Evolutionary conservation across 108 stramenopile genomes (phyloP).

Genomic region (Nannochloropsis gaditana): DNA sequence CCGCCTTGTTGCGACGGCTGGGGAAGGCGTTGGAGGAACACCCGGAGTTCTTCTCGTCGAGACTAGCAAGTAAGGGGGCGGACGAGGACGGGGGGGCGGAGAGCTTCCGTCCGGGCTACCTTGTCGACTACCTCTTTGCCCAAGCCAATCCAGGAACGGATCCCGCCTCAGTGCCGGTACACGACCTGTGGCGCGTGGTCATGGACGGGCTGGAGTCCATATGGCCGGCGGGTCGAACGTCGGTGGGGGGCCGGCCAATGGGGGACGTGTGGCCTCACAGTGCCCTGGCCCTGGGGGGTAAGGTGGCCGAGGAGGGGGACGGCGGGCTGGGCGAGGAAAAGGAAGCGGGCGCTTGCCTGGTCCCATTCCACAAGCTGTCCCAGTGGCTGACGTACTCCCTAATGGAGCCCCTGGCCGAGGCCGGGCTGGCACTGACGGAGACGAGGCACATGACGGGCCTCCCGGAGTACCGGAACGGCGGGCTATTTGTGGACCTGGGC

Average conservation of each 20-base stretch:
- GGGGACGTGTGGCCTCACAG: constrained; percentile 48
- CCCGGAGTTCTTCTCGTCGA: constrained; percentile 37
- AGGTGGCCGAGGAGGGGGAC: not conserved
- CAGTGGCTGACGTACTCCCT: constrained; percentile 54
- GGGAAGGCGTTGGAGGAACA: constrained; percentile 42
- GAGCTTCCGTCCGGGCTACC: constrained; percentile 38
- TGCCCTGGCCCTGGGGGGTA: constrained; percentile 12
- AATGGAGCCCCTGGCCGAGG: constrained; percentile 44
- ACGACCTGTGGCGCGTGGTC: constrained; percentile 45
- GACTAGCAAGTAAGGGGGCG: not conserved
- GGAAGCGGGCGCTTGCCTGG: constrained; percentile 23
- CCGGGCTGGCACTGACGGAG: constrained; percentile 30
- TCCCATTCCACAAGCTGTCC: constrained; percentile 51
- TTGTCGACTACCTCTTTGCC: constrained; percentile 43
- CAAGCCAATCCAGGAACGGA: constrained; percentile 28
- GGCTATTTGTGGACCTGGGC: constrained; percentile 42
- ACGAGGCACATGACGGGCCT: constrained; percentile 39
- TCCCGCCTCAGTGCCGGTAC: not conserved
- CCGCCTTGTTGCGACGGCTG: constrained; percentile 38
- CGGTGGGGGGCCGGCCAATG: constrained; percentile 38
- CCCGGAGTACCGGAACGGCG: constrained; percentile 47
- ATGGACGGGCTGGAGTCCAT: constrained; percentile 51
- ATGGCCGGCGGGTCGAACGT: constrained; percentile 41
- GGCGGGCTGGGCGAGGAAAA: not conserved
- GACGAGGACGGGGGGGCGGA: constrained; percentile 24